Evolutionary conservation across 495 filamentous ascomycete genomes (phyloP).

Genomic region (Oidiodendron maius): DNA sequence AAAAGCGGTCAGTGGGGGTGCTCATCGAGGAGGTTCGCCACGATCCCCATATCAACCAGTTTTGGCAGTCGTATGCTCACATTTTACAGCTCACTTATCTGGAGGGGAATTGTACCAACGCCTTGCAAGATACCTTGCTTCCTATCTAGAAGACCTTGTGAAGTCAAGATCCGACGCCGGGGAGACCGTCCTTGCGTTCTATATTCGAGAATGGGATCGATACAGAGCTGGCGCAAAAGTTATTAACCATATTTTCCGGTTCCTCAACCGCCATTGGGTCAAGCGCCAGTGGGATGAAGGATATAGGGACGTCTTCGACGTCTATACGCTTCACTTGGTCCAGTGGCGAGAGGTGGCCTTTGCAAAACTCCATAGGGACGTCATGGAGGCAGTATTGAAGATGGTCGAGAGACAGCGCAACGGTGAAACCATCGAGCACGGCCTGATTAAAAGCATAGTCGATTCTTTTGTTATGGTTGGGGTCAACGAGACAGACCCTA

Average conservation of each 20-base stretch:
- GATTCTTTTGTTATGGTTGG: constrained; percentile 95
- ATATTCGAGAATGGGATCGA: constrained; percentile 92
- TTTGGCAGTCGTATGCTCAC: too few species aligned
- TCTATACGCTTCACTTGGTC: constrained; percentile 93
- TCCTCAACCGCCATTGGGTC: constrained; percentile 98
- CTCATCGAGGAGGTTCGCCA: constrained; percentile 70
- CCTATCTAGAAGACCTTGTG: constrained; percentile 63
- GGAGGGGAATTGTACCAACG: constrained; percentile 95
- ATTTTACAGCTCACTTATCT: constrained; percentile 67
- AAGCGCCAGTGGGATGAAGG: constrained; percentile 98
- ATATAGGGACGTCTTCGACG: constrained; percentile 96
- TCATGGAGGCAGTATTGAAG: constrained; percentile 92
- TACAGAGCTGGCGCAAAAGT: constrained; percentile 95
- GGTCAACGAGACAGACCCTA: constrained; percentile 85
- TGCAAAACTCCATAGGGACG: constrained; percentile 68
- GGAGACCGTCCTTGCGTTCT: constrained; percentile 88
- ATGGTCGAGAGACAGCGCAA: constrained; percentile 97
- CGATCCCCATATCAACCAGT: not conserved
- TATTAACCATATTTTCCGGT: constrained; percentile 94
- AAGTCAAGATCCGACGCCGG: constrained; percentile 72
- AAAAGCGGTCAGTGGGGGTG: constrained; percentile 64
- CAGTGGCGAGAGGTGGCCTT: constrained; percentile 94
- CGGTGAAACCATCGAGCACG: constrained; percentile 96
- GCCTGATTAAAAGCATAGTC: constrained; percentile 94
- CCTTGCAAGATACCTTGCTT: constrained; percentile 73